A percentile compares a stretch with the other conserved stretches of the same genome.
Evolutionary conservation across 192 early-diverging fungal species (phyloP).

Genomic region (Geranomyces michiganensis): DNA sequence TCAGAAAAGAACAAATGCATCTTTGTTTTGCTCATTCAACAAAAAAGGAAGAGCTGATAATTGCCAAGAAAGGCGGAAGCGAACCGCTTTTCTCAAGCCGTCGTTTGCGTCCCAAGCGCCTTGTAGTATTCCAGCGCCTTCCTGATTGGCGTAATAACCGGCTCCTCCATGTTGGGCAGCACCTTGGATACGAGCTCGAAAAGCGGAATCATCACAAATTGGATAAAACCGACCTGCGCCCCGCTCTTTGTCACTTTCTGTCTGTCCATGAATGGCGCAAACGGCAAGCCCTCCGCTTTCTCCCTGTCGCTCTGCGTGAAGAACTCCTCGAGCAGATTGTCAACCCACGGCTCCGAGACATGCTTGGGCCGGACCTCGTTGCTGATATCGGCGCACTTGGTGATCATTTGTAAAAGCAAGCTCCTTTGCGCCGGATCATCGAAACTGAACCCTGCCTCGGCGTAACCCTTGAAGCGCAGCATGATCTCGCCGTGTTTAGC

Average conservation of each 20-base stretch:
- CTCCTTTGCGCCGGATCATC: slow-evolving; percentile 47
- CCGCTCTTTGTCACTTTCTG: slow-evolving; percentile 58
- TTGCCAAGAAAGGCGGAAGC: too few species aligned
- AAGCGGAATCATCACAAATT: slow-evolving; percentile 60
- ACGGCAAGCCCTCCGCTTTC: slow-evolving; percentile 55
- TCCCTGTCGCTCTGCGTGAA: slow-evolving; percentile 57
- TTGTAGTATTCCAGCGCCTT: slow-evolving; percentile 48
- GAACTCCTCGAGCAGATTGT: slow-evolving; percentile 57
- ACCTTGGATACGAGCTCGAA: slow-evolving; percentile 56
- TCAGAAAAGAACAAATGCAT: too few species aligned
- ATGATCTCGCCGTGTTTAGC: slow-evolving; percentile 56
- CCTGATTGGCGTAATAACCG: slow-evolving; percentile 42
- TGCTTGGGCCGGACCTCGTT: slow-evolving; percentile 63
- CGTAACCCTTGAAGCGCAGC: slow-evolving; percentile 42
- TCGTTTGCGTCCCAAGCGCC: slow-evolving; percentile 8
- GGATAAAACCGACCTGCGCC: slow-evolving; percentile 56
- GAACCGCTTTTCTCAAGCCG: too few species aligned
- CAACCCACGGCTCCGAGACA: slow-evolving; percentile 59
- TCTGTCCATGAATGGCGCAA: slow-evolving; percentile 60
- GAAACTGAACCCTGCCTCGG: slow-evolving; percentile 40
- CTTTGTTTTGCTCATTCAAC: too few species aligned
- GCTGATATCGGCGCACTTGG: slow-evolving; percentile 61
- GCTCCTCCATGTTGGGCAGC: slow-evolving; percentile 51
- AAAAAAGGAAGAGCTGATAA: too few species aligned
- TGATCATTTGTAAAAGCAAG: slow-evolving; percentile 55